These are phyloP conservation scores for Trichoderma cornu-damae DNA, from an alignment of 2,329 filamentous ascomycete genomes.

Conservation along the genomic window DNA sequence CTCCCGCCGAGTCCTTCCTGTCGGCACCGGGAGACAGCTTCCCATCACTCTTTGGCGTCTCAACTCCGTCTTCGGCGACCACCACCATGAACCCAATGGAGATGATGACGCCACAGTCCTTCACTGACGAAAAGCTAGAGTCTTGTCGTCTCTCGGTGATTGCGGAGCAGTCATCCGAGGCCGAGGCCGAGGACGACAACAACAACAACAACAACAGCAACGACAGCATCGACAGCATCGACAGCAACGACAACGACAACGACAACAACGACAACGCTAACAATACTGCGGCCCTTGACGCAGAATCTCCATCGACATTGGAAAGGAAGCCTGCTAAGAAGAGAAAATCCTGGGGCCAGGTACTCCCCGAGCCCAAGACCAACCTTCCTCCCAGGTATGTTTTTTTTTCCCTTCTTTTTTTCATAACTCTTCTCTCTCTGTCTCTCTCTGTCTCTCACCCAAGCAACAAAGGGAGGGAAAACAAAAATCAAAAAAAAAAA, in stretches of 20 bases:
- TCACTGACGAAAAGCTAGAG: slow-evolving; percentile 30
- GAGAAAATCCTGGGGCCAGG: slow-evolving; percentile 97
- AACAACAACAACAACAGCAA: too few species aligned
- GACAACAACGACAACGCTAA: too few species aligned
- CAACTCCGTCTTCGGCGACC: slow-evolving; percentile 29
- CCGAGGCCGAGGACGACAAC: neutral
- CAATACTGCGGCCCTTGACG: neutral
- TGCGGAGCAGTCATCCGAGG: slow-evolving; percentile 22
- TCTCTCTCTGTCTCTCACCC: too few species aligned
- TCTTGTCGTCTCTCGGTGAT: slow-evolving; percentile 23
- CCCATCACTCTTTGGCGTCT: slow-evolving; percentile 43
- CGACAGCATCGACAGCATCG: too few species aligned
- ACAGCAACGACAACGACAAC: too few species aligned
- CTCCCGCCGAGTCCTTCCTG: slow-evolving; percentile 50
- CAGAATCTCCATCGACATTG: slow-evolving; percentile 18
- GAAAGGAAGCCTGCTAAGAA: slow-evolving; percentile 82
- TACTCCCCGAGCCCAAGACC: slow-evolving; percentile 93
- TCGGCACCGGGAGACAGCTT: slow-evolving; percentile 47
- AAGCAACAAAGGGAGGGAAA: too few species aligned
- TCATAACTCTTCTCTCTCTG: too few species aligned
- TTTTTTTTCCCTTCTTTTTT: too few species aligned
- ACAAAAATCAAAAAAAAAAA: too few species aligned
- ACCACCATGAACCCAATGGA: slow-evolving; percentile 43
- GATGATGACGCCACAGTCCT: slow-evolving; percentile 46
- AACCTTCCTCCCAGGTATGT: slow-evolving; percentile 82